Evolutionary conservation across 2,329 filamentous ascomycete genomes (phyloP).

Genomic region (Scedosporium dehoogii): DNA sequence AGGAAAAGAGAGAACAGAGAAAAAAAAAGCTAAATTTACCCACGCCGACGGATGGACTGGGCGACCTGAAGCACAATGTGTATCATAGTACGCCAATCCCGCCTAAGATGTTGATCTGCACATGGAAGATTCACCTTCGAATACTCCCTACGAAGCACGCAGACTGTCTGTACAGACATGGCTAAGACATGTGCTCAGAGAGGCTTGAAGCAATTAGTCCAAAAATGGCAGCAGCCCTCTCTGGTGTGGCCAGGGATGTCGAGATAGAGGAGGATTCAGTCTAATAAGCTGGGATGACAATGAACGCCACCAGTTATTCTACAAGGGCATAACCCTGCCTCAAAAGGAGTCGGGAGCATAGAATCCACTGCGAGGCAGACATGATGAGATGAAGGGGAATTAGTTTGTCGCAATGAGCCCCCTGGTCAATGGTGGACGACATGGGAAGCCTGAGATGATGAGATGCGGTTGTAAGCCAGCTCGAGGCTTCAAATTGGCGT

Average conservation of each 20-base stretch:
- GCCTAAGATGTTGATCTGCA: neutral
- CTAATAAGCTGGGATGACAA: conserved; percentile 1
- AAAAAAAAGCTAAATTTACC: neutral
- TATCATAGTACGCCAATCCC: neutral
- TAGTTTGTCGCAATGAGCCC: neutral
- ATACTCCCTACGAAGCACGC: no score
- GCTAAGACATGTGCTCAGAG: no score
- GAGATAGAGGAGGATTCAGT: neutral
- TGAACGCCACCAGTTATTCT: neutral
- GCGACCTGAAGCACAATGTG: conserved; percentile 2
- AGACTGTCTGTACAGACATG: no score
- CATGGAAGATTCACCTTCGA: neutral
- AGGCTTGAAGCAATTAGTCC: neutral
- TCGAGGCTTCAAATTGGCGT: no score
- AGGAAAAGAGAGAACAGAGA: neutral
- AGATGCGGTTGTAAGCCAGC: neutral
- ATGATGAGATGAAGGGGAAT: neutral
- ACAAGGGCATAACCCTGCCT: neutral
- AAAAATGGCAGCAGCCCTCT: neutral
- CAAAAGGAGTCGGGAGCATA: neutral
- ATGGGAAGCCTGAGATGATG: neutral
- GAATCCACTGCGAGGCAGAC: neutral
- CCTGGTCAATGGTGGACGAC: neutral
- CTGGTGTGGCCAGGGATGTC: neutral
- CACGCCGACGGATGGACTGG: neutral